Evolutionary conservation across 805 yeast genomes (phyloP).

Genomic region (Cephaloascus fragrans): DNA sequence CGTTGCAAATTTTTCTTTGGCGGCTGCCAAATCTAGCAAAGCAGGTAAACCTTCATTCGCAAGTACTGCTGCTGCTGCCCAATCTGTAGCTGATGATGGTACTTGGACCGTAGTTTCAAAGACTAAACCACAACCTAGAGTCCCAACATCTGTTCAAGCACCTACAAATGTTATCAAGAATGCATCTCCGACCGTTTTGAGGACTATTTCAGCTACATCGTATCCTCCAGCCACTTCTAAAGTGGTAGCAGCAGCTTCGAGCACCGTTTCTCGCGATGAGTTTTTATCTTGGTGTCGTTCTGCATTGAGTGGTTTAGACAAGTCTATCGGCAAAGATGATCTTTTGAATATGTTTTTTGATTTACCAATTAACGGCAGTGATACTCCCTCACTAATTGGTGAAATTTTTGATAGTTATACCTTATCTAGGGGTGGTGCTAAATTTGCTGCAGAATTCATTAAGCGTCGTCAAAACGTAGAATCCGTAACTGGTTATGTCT

Average conservation of each 20-base stretch:
- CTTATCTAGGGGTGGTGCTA: conserved; percentile 86
- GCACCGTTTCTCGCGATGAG: conserved; percentile 42
- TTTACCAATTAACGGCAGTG: conserved; percentile 59
- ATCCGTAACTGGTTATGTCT: conserved; percentile 33
- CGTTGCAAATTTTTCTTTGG: conserved; percentile 4
- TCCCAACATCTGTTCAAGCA: conserved; percentile 18
- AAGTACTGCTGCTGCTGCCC: conserved; percentile 15
- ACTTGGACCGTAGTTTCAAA: conserved; percentile 31
- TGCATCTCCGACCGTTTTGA: conserved; percentile 20
- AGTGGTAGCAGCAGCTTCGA: conserved; percentile 15
- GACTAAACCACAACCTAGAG: conserved; percentile 8
- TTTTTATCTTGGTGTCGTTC: conserved; percentile 66
- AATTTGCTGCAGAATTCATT: conserved; percentile 86
- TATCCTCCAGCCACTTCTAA: conserved; percentile 15
- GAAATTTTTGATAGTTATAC: conserved; percentile 88
- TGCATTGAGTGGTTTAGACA: conserved; percentile 56
- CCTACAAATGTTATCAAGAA: conserved; percentile 8
- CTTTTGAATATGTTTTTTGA: conserved; percentile 72
- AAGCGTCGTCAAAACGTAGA: conserved; percentile 72
- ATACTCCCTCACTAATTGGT: conserved; percentile 76
- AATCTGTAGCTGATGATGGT: conserved; percentile 15
- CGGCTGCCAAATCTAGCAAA: conserved; percentile 15
- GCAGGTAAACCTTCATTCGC: conserved; percentile 19
- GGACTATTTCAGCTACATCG: conserved; percentile 22
- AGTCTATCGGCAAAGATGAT: conserved; percentile 70